These are phyloP conservation scores for Gardenia jasminoides DNA, from an alignment of 257 asterid species.

Conservation along the genomic window DNA sequence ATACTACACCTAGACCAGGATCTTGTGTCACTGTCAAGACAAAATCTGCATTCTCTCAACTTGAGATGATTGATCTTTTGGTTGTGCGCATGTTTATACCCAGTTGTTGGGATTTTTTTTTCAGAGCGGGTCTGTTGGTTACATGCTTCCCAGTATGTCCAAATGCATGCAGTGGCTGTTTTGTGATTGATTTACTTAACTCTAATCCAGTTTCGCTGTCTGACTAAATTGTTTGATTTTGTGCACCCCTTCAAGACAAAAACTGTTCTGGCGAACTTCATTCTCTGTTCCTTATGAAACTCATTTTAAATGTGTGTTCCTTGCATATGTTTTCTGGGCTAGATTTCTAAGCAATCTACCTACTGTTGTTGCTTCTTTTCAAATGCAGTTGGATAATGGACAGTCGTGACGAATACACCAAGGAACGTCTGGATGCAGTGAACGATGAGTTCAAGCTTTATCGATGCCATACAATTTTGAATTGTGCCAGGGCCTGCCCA, in stretches of 20 bases:
- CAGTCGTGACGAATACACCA: conserved; percentile 90
- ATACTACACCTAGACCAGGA: background rate
- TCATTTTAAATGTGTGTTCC: background rate
- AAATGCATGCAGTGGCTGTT: background rate
- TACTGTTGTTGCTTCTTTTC: conserved; percentile 1
- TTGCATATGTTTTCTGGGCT: background rate
- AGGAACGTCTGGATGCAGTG: conserved; percentile 83
- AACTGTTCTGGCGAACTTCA: background rate
- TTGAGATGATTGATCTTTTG: background rate
- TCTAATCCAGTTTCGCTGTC: background rate
- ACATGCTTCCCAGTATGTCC: background rate
- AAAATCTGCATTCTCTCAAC: background rate
- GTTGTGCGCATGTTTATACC: background rate
- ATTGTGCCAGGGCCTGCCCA: conserved; percentile 94
- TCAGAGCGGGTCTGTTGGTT: background rate
- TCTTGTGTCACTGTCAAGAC: background rate
- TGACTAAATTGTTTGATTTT: background rate
- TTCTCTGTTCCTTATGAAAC: background rate
- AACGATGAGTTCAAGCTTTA: conserved; percentile 87
- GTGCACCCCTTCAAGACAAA: background rate
- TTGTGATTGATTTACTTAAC: background rate
- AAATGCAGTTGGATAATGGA: conserved; percentile 94
- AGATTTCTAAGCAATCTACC: background rate
- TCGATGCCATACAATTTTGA: conserved; percentile 88
- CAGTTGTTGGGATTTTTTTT: background rate